Evolutionary conservation across 495 filamentous ascomycete species (phyloP).

Genomic region (Jackrogersella minutella): DNA sequence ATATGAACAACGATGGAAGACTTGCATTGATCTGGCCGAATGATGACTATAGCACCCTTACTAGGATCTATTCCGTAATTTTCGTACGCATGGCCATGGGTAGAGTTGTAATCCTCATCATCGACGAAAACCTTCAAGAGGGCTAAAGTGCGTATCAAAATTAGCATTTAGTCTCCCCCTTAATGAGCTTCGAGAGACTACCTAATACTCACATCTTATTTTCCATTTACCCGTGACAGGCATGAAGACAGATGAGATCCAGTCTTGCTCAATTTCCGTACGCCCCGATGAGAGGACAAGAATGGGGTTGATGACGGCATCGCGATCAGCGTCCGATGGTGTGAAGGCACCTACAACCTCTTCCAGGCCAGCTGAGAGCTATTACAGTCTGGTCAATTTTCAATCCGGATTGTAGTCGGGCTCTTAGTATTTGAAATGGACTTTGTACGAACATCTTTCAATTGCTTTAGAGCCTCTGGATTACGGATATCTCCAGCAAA

Average conservation of each 20-base stretch:
- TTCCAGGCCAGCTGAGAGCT: constrained; percentile 45
- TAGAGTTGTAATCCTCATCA: constrained; percentile 70
- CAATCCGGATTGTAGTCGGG: not conserved
- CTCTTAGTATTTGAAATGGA: not conserved
- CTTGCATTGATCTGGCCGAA: constrained; percentile 75
- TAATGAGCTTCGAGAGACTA: not conserved
- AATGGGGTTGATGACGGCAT: constrained; percentile 68
- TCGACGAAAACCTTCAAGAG: constrained; percentile 71
- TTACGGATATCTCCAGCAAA: constrained; percentile 63
- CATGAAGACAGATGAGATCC: constrained; percentile 67
- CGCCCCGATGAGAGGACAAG: constrained; percentile 63
- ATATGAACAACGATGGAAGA: not conserved
- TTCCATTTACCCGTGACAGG: constrained; percentile 66
- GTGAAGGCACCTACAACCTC: constrained; percentile 58
- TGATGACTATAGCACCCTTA: constrained; percentile 65
- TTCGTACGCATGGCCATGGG: constrained; percentile 71
- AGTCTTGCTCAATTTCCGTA: constrained; percentile 62
- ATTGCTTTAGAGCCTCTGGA: constrained; percentile 36
- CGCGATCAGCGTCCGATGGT: constrained; percentile 51
- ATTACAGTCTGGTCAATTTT: not conserved
- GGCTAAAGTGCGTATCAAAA: constrained; percentile 47
- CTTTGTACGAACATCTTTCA: constrained; percentile 54
- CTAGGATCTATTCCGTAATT: constrained; percentile 63
- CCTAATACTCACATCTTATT: constrained; percentile 60
- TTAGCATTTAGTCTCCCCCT: not conserved